These are phyloP conservation scores for Hypocrella siamensis DNA, from an alignment of 2,329 filamentous ascomycete genomes.

Conservation along the genomic window DNA sequence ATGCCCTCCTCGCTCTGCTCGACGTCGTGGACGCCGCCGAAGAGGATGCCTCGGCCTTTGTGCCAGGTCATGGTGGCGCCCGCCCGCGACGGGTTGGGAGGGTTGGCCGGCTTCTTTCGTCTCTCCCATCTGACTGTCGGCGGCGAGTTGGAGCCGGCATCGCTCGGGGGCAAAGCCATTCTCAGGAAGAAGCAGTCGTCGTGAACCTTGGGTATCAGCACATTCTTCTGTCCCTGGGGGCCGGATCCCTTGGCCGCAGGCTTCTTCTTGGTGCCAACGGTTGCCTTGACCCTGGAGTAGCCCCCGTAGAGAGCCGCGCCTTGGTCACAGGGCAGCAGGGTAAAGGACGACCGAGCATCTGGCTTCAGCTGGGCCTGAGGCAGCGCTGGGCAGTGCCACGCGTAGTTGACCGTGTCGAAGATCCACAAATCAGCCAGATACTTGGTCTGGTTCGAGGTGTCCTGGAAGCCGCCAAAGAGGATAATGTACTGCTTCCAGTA, in stretches of 20 bases:
- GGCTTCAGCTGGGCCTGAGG: slow-evolving; percentile 73
- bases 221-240: slow-evolving; percentile 48
- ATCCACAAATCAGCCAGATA: slow-evolving; percentile 91
- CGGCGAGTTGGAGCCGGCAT: slow-evolving; percentile 46
- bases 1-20: slow-evolving; percentile 88
- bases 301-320: slow-evolving; percentile 87
- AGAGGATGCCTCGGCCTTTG: slow-evolving; percentile 81
- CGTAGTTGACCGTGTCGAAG: slow-evolving; percentile 78
- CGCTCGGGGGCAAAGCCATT: slow-evolving; percentile 55
- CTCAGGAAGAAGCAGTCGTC: slow-evolving; percentile 91
- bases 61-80: slow-evolving; percentile 91
- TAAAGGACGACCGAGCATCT: slow-evolving; percentile 82
- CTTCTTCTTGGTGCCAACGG: slow-evolving; percentile 44
- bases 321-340: slow-evolving; percentile 75
- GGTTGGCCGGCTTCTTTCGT: slow-evolving; percentile 80
- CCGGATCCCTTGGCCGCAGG: slow-evolving; percentile 37
- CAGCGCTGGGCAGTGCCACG: slow-evolving; percentile 65
- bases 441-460: slow-evolving; percentile 86
- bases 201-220: slow-evolving; percentile 76
- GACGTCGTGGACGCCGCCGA: slow-evolving; percentile 88
- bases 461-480: slow-evolving; percentile 92
- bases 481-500: slow-evolving; percentile 96
- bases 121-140: slow-evolving; percentile 81
- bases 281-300: slow-evolving; percentile 78
- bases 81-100: slow-evolving; percentile 67